Evolutionary conservation across 805 yeast species (phyloP).

Genomic region (Lipomyces kockii): DNA sequence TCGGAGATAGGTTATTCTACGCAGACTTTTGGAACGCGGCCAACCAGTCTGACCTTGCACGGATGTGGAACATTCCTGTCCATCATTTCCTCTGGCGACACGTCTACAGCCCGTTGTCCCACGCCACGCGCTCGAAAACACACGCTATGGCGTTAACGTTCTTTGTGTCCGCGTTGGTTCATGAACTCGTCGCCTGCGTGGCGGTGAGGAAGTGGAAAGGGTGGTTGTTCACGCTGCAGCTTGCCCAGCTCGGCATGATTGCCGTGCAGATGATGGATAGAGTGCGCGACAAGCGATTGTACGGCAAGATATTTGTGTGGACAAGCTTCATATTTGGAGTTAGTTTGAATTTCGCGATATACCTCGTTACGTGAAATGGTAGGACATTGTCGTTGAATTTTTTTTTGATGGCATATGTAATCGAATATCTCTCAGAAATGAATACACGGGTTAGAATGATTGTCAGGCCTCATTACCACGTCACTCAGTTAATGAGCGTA

Average conservation of each 20-base stretch:
- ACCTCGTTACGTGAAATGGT: slow-evolving; percentile 7
- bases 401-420: no score
- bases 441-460: no score
- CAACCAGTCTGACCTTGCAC: slow-evolving; percentile 16
- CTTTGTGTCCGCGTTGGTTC: slow-evolving; percentile 14
- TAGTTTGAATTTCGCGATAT: slow-evolving; percentile 1
- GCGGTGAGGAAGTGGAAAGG: slow-evolving; percentile 11
- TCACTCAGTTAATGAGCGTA: not conserved
- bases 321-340: slow-evolving; percentile 9
- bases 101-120: slow-evolving; percentile 13
- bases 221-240: slow-evolving; percentile 9
- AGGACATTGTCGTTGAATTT: no score
- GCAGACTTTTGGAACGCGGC: slow-evolving; percentile 21
- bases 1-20: slow-evolving; percentile 19
- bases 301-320: slow-evolving; percentile 21
- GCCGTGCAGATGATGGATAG: slow-evolving; percentile 5
- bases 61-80: slow-evolving; percentile 22
- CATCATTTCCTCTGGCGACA: slow-evolving; percentile 20
- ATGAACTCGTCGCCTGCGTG: slow-evolving; percentile 16
- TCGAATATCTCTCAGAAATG: no score
- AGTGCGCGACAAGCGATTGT: slow-evolving; percentile 8
- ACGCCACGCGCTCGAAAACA: slow-evolving; percentile 1
- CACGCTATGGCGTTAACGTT: slow-evolving; percentile 14
- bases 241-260: slow-evolving; percentile 16
- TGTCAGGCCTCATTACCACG: no score